These are phyloP conservation scores for Torrubiella hemipterigena DNA, from an alignment of 2,329 filamentous ascomycete genomes.

Conservation along the genomic window DNA sequence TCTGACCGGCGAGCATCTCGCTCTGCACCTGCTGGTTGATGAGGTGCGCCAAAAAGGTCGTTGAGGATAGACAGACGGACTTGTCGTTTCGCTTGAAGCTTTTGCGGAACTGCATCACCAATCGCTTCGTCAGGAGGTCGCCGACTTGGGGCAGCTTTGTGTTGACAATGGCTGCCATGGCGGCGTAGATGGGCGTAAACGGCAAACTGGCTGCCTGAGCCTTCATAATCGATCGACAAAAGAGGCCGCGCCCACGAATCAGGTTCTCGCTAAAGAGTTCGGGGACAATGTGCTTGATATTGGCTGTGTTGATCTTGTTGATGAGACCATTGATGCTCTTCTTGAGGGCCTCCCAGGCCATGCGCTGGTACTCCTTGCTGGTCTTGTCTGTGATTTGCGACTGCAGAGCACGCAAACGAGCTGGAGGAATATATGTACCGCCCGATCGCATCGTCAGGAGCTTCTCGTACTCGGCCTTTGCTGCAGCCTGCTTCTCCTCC, in stretches of 20 bases:
- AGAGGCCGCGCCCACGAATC: slow-evolving; percentile 78
- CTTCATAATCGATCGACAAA: slow-evolving; percentile 96
- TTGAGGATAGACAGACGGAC: slow-evolving; percentile 83
- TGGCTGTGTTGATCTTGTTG: slow-evolving; percentile 97
- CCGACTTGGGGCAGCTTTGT: slow-evolving; percentile 93
- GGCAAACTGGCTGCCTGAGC: slow-evolving; percentile 91
- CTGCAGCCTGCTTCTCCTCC: slow-evolving; percentile 76
- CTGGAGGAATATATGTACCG: slow-evolving; percentile 92
- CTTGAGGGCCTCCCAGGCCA: slow-evolving; percentile 98
- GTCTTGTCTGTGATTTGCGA: slow-evolving; percentile 94
- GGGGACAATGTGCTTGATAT: slow-evolving; percentile 95
- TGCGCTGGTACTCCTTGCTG: slow-evolving; percentile 94
- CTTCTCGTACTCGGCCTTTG: slow-evolving; percentile 89
- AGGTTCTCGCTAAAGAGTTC: slow-evolving; percentile 94
- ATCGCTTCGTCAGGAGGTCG: slow-evolving; percentile 72
- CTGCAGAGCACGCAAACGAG: slow-evolving; percentile 79
- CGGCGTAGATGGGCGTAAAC: slow-evolving; percentile 92
- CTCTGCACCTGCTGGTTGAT: slow-evolving; percentile 94
- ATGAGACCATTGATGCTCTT: slow-evolving; percentile 98
- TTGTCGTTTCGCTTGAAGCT: slow-evolving; percentile 96
- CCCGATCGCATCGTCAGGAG: slow-evolving; percentile 86
- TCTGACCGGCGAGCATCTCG: slow-evolving; percentile 87
- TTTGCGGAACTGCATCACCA: slow-evolving; percentile 90
- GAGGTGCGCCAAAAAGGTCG: slow-evolving; percentile 88
- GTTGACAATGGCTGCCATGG: slow-evolving; percentile 93